Evolutionary conservation across 805 yeast genomes (phyloP).

Genomic region (Monosporozyma aquatica): DNA sequence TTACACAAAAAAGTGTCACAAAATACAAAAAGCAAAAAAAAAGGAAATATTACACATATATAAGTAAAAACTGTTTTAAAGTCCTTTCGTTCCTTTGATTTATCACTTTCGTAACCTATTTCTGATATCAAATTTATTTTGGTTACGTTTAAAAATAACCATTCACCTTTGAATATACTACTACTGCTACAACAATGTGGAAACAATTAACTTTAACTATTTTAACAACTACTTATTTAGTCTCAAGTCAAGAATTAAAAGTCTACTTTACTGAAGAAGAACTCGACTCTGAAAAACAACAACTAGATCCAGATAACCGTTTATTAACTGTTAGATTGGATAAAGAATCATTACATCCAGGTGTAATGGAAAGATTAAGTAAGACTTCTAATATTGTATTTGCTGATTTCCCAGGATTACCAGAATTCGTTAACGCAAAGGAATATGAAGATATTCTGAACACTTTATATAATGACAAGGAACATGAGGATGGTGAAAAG

Average conservation of each 20-base stretch:
- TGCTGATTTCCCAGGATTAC: slow-evolving; percentile 22
- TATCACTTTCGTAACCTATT: background rate
- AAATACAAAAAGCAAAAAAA: background rate
- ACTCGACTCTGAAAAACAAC: background rate
- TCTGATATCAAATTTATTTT: background rate
- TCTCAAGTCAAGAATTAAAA: slow-evolving; percentile 6
- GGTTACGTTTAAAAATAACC: background rate
- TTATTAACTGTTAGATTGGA: slow-evolving; percentile 15
- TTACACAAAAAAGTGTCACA: background rate
- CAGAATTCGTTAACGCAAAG: slow-evolving; percentile 20
- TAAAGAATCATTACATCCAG: slow-evolving; percentile 15
- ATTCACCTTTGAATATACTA: background rate
- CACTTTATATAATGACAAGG: slow-evolving; percentile 1
- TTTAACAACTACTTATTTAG: background rate
- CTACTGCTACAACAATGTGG: slow-evolving; percentile 5
- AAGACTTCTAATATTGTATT: slow-evolving; percentile 20
- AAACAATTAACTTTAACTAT: slow-evolving; percentile 8
- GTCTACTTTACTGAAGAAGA: slow-evolving; percentile 15
- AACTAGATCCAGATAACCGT: background rate
- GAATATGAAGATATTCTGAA: slow-evolving; percentile 12
- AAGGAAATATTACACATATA: background rate
- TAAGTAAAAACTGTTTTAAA: background rate
- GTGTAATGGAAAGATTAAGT: slow-evolving; percentile 15
- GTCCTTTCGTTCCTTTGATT: background rate
- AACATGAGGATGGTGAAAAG: background rate